Percentiles rank a stretch among this genome's conserved stretches.
Evolutionary conservation across 257 asterid species (phyloP).

Genomic region (Solanum corneliomulleri): DNA sequence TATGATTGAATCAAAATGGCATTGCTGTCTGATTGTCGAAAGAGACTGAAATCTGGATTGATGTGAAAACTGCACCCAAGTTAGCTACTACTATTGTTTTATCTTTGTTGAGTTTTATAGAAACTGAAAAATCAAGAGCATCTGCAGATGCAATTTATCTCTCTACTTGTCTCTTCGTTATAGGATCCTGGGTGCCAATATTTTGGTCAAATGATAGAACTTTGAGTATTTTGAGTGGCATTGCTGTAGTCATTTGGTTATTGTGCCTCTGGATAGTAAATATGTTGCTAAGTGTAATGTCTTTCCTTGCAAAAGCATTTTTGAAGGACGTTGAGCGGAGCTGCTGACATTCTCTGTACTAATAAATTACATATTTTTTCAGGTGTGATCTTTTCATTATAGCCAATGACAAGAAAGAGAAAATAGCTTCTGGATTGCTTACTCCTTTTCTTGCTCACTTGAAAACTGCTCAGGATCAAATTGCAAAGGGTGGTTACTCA

Average conservation of each 20-base stretch:
- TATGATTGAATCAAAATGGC: not conserved
- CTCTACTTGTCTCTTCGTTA: not conserved
- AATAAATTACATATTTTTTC: constrained; percentile 1
- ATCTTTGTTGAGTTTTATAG: not conserved
- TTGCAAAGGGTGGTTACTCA: constrained; percentile 87
- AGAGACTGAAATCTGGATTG: not conserved
- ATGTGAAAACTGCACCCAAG: not conserved
- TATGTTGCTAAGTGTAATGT: not conserved
- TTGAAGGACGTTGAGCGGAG: not conserved
- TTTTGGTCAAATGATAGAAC: not conserved
- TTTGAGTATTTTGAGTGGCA: not conserved
- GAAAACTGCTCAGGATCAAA: constrained; percentile 82
- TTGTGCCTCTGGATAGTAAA: not conserved
- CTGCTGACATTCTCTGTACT: not conserved
- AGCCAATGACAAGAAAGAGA: constrained; percentile 85
- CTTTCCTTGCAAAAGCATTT: not conserved
- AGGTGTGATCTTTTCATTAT: constrained; percentile 68
- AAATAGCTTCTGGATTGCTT: constrained; percentile 86
- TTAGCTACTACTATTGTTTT: not conserved
- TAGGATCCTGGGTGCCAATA: not conserved
- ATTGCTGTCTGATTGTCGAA: not conserved
- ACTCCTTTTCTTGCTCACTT: constrained; percentile 88
- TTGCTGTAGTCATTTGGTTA: not conserved
- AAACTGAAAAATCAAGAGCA: not conserved
- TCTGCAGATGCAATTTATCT: not conserved